A percentile compares a stretch with the other conserved stretches of the same genome.
phyloP scores from a whole-genome alignment of 1,284 basidiomycete species.

The Sporisorium exsertum region DNA sequence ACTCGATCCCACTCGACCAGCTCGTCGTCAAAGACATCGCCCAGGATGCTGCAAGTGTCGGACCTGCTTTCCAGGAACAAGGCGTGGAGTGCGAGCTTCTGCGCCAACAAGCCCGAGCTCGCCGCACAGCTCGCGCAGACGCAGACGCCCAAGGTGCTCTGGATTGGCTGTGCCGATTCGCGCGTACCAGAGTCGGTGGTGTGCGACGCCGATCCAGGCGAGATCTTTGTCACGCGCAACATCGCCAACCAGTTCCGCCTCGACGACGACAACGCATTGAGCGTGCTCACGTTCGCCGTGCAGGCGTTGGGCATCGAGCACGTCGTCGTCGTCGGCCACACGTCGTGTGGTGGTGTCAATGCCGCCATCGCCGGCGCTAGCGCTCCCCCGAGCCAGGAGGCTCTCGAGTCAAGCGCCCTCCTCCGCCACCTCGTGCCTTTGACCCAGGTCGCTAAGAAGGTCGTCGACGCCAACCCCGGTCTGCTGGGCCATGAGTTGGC shows the following conservation, averaged over 20 bases:
- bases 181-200: slow-evolving; percentile 72
- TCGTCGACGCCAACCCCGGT: slow-evolving; percentile 37
- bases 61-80: slow-evolving; percentile 53
- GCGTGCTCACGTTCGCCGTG: slow-evolving; percentile 85
- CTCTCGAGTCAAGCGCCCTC: slow-evolving; percentile 48
- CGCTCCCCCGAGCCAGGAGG: slow-evolving; percentile 30
- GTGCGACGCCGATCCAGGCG: slow-evolving; percentile 63
- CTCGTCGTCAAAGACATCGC: slow-evolving; percentile 3
- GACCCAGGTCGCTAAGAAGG: slow-evolving; percentile 55
- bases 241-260: slow-evolving; percentile 75
- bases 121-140: slow-evolving; percentile 76
- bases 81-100: slow-evolving; percentile 50
- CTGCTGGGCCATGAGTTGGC: slow-evolving; percentile 35
- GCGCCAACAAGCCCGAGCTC: slow-evolving; percentile 74
- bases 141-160: slow-evolving; percentile 81
- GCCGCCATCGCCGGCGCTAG: slow-evolving; percentile 66
- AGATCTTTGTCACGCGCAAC: slow-evolving; percentile 69
- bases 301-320: slow-evolving; percentile 83
- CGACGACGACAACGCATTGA: slow-evolving; percentile 80
- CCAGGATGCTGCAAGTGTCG: slow-evolving; percentile 34
- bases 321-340: slow-evolving; percentile 76
- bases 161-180: slow-evolving; percentile 74
- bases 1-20: slow-evolving; percentile 24
- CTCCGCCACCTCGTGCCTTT: slow-evolving; percentile 63
- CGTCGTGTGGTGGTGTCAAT: slow-evolving; percentile 70